Conservation (phyloP, 345 rosid species). For the Lepidium didymum region DNA sequence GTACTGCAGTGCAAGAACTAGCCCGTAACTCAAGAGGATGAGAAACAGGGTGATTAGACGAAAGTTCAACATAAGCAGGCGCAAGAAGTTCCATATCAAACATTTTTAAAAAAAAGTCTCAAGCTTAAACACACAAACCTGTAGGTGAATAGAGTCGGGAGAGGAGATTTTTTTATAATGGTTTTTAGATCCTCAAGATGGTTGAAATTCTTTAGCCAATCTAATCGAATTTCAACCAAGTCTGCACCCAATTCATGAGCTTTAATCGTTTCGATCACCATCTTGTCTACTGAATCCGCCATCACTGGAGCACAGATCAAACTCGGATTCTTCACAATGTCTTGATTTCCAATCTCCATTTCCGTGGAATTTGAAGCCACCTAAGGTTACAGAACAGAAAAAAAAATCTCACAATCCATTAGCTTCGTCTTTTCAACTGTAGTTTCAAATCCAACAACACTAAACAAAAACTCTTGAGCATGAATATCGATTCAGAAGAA, state of each 20-base stretch:
- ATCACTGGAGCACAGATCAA: constrained; percentile 74
- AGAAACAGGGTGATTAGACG: not conserved
- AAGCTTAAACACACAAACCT: constrained; percentile 40
- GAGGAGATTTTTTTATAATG: constrained; percentile 49
- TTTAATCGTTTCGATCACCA: constrained; percentile 39
- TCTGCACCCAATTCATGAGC: constrained; percentile 73
- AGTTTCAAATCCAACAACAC: not conserved
- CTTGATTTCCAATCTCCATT: constrained; percentile 27
- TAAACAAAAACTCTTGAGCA: not conserved
- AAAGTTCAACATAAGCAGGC: not conserved
- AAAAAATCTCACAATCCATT: not conserved
- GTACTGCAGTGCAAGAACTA: not conserved
- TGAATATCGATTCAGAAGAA: not conserved
- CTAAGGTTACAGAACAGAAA: constrained; percentile 16
- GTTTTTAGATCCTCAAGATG: constrained; percentile 40
- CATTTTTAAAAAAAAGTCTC: not conserved
- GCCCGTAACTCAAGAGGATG: not conserved
- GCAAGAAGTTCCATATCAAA: not conserved
- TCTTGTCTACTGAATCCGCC: constrained; percentile 57
- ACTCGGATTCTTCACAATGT: constrained; percentile 44
- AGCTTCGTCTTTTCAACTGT: constrained; percentile 2
- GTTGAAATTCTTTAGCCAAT: constrained; percentile 44
- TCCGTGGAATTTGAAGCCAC: constrained; percentile 33
- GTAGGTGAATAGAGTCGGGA: constrained; percentile 86
- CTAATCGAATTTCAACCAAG: constrained; percentile 80